These are phyloP conservation scores for Venturia oleaginea DNA, from an alignment of 2,329 filamentous ascomycete species.

Conservation along the genomic window DNA sequence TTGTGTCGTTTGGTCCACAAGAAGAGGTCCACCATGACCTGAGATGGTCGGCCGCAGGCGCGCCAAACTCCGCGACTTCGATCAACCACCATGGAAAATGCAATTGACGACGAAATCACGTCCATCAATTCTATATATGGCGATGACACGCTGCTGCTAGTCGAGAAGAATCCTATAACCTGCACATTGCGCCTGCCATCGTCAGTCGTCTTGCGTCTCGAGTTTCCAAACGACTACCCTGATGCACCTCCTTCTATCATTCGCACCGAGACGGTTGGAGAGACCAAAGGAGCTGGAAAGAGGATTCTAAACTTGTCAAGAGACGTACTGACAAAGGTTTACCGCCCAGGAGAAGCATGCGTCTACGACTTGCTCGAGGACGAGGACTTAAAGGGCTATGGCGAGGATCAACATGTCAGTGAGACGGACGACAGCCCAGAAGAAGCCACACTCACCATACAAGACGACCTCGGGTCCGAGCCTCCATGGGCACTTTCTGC, in stretches of 20 bases:
- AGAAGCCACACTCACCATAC: conserved; percentile 23
- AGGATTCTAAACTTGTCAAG: conserved; percentile 61
- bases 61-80: not conserved
- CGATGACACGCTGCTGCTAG: conserved; percentile 46
- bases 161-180: conserved; percentile 21
- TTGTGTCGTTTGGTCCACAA: conserved; percentile 1
- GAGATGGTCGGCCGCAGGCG: not conserved
- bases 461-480: conserved; percentile 27
- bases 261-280: conserved; percentile 69
- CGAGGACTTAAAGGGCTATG: conserved; percentile 43
- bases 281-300: conserved; percentile 62
- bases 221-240: conserved; percentile 69
- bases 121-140: conserved; percentile 82
- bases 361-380: conserved; percentile 84
- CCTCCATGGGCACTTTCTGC: conserved; percentile 68
- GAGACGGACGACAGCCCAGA: not conserved
- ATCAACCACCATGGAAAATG: conserved; percentile 16
- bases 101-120: conserved; percentile 63
- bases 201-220: conserved; percentile 45
- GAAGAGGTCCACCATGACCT: not conserved
- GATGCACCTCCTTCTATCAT: conserved; percentile 61
- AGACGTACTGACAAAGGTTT: conserved; percentile 58
- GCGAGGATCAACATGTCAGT: conserved; percentile 17
- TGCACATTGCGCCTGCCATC: conserved; percentile 54
- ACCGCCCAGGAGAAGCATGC: conserved; percentile 66